These are phyloP conservation scores for Hymenoscyphus occultus DNA, from an alignment of 2,329 filamentous ascomycete species.

Conservation along the genomic window DNA sequence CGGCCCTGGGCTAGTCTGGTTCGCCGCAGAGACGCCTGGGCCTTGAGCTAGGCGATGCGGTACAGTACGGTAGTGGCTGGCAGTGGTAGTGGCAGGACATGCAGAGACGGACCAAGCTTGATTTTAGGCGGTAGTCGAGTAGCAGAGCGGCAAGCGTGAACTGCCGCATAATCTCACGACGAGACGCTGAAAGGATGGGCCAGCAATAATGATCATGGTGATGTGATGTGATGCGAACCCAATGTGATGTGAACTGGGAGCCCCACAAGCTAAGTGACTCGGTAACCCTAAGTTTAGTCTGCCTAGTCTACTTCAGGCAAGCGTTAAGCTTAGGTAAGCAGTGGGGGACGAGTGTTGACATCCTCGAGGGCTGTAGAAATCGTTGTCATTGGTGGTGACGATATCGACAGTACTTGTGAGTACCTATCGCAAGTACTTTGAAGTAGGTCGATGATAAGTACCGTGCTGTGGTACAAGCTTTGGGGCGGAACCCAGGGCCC, in stretches of 20 bases:
- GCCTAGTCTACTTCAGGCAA: background rate
- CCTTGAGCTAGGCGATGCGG: too few species aligned
- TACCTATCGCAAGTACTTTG: too few species aligned
- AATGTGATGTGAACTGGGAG: background rate
- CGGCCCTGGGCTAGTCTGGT: background rate
- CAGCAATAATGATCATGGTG: background rate
- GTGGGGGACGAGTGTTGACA: background rate
- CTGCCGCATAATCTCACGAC: background rate
- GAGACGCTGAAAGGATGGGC: background rate
- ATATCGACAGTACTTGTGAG: background rate
- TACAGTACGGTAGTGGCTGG: too few species aligned
- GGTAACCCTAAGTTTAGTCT: too few species aligned
- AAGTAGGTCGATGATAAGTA: too few species aligned
- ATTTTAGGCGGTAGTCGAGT: background rate
- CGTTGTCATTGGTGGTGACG: constrained; percentile 1
- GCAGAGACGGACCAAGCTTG: background rate
- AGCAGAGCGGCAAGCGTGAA: background rate
- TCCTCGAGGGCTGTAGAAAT: background rate
- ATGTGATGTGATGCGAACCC: background rate
- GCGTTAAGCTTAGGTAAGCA: background rate
- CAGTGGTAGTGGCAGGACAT: background rate
- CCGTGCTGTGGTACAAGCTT: background rate
- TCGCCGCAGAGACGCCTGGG: too few species aligned
- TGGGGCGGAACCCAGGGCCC: background rate
- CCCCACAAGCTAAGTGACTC: background rate